Percentiles rank a stretch among this genome's conserved stretches.
Evolutionary conservation across 2,329 filamentous ascomycete genomes (phyloP).

Genomic region (Hymenoscyphus fructigenus): DNA sequence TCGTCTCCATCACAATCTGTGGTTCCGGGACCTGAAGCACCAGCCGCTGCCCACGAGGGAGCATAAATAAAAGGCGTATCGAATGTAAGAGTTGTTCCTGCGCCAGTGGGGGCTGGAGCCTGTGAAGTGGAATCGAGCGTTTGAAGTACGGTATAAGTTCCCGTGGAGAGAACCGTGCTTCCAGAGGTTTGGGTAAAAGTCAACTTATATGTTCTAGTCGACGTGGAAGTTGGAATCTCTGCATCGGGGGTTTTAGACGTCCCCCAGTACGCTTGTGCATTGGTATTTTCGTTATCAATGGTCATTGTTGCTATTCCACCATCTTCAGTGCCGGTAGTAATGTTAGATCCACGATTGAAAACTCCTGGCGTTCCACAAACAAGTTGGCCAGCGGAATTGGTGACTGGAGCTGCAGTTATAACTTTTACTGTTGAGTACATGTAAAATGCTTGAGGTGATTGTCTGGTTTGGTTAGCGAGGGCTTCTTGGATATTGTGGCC

Average conservation of each 20-base stretch:
- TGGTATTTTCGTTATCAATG: not conserved
- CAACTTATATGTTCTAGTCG: not conserved
- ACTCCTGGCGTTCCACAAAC: slow-evolving; percentile 12
- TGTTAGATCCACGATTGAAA: not conserved
- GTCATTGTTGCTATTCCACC: not conserved
- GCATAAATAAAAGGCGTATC: slow-evolving; percentile 4
- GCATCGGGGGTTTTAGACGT: not conserved
- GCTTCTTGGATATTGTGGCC: not conserved
- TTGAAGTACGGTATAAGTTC: no score
- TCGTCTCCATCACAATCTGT: slow-evolving; percentile 3
- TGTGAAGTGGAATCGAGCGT: not conserved
- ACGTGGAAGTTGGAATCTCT: not conserved
- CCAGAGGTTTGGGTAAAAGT: not conserved
- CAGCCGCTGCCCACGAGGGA: not conserved
- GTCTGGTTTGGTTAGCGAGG: not conserved
- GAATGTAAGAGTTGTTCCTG: slow-evolving; percentile 2
- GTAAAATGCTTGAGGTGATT: slow-evolving; percentile 19
- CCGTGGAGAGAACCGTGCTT: no score
- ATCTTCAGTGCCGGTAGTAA: no score
- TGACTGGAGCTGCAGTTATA: slow-evolving; percentile 15
- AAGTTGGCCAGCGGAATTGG: slow-evolving; percentile 9
- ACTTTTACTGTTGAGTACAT: slow-evolving; percentile 19
- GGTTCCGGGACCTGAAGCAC: not conserved
- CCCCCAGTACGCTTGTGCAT: slow-evolving; percentile 6
- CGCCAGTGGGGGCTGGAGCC: not conserved